Base-by-base conservation (phyloP, 306 rosid species). In the Quillaja saponaria region DNA sequence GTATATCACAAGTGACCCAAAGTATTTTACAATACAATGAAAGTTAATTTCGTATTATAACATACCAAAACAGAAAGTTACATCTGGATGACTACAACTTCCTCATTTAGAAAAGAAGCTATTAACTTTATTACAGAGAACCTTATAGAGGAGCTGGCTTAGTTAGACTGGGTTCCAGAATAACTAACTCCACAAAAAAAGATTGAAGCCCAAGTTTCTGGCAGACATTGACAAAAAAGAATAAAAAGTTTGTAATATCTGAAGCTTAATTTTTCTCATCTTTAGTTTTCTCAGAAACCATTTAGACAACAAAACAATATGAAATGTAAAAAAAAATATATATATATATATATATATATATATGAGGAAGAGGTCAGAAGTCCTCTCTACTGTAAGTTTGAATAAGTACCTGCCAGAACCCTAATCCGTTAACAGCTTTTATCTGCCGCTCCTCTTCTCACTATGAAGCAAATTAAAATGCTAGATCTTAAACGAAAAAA, bases 401-500 rank as follows among this genome's bases (percentile, higher is more conserved):
- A 76, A 55, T 40, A 38, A 48, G 20, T 69, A 76, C 83, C 84
- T 77, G 48, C 49, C 31, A 63, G 17, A 13, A 61, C 67, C 47
- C 13, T 54, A 48, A 51, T 52, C 55, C 75, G 73, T 71, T 35
- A 67, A 41, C 57, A 68, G 44, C 60, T 49, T 8, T 69, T 50
- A 41, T 68, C 50, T 37, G 48, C 41, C 65, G 59, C 66, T 68
- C 35, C 67, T 78, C 69, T 58, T 47, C 40, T 40, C 20, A 67
- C 45, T 61, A 68, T 2, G 63, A 63, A 82, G 52, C 59, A 34
- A 66, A 71, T 72, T 49, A 8, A 53, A 67, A 44, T 20, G 25
- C 61, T 49, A 69, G 90, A 87, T 87, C 95, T 83, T 77, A 46
- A 6, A 68, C 34, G 46, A 76, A 13, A 67, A 48, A 34, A 67